phyloP scores from a whole-genome alignment of 2,329 filamentous ascomycete genomes.

The Diaporthe vaccinii region DNA sequence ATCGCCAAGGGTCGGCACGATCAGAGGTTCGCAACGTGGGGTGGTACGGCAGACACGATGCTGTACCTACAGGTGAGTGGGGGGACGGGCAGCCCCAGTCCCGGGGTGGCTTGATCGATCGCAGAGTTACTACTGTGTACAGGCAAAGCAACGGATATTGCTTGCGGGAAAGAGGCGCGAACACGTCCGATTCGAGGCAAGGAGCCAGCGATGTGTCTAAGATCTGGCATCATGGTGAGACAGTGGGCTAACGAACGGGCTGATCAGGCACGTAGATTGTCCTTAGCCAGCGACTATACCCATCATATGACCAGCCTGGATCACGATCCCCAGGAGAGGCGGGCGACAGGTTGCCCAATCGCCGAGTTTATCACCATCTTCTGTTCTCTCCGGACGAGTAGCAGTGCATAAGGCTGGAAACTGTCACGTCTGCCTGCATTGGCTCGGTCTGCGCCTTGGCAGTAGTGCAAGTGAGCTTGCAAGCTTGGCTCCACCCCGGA shows the following conservation, averaged over 20 bases:
- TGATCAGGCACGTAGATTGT: neutral
- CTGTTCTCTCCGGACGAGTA: neutral
- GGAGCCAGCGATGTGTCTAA: neutral
- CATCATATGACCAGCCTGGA: neutral
- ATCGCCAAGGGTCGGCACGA: neutral
- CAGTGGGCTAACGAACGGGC: no score
- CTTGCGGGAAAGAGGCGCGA: neutral
- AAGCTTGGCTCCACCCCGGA: conserved; percentile 6
- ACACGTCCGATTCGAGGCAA: neutral
- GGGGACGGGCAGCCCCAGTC: neutral
- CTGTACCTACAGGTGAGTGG: neutral
- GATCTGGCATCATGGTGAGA: neutral
- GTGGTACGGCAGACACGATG: neutral
- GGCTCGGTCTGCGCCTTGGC: neutral
- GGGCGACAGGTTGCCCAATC: neutral
- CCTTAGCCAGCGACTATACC: neutral
- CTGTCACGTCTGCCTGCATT: conserved; percentile 3
- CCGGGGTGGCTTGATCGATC: conserved; percentile 1
- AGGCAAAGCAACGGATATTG: no score
- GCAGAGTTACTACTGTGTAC: neutral
- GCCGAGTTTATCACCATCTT: neutral
- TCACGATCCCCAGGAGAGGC: neutral
- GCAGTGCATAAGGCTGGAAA: neutral
- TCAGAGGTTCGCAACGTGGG: neutral
- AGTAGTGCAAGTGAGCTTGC: neutral